These are phyloP conservation scores for Ananas comosus DNA, from an alignment of 176 grass and related monocot genomes.

Conservation along the genomic window DNA sequence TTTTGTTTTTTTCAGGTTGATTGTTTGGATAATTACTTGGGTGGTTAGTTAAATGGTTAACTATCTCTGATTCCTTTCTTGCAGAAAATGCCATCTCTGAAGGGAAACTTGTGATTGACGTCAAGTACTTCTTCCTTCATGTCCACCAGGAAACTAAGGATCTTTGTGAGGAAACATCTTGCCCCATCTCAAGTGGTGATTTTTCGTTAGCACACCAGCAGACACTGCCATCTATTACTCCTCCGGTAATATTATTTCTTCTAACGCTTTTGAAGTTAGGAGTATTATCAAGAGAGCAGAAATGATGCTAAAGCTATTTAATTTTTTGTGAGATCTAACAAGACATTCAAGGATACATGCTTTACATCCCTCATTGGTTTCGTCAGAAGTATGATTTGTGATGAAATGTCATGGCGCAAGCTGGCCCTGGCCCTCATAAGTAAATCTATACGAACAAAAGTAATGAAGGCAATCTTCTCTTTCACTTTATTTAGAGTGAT, in stretches of 20 bases:
- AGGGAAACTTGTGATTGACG: conserved; percentile 62
- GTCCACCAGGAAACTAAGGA: conserved; percentile 59
- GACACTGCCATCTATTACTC: conserved; percentile 40
- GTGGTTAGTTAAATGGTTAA: not conserved
- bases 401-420: too few species aligned
- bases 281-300: conserved; percentile 11
- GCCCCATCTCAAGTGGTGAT: conserved; percentile 41
- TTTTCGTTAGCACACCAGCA: conserved; percentile 38
- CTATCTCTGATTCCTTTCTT: conserved; percentile 15
- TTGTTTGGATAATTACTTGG: not conserved
- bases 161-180: conserved; percentile 61
- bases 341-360: too few species aligned
- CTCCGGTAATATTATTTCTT: conserved; percentile 42
- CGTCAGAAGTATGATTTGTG: too few species aligned
- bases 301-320: conserved; percentile 4
- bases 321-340: too few species aligned
- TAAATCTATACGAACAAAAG: too few species aligned
- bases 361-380: too few species aligned
- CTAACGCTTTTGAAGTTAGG: not conserved
- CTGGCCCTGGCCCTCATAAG: too few species aligned
- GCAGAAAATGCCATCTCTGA: conserved; percentile 41
- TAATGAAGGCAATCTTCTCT: too few species aligned
- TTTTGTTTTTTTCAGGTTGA: not conserved
- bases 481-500: too few species aligned
- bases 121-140: conserved; percentile 52